These are phyloP conservation scores for Uromyces viciae-fabae DNA, from an alignment of 1,284 basidiomycete species.

Conservation along the genomic window DNA sequence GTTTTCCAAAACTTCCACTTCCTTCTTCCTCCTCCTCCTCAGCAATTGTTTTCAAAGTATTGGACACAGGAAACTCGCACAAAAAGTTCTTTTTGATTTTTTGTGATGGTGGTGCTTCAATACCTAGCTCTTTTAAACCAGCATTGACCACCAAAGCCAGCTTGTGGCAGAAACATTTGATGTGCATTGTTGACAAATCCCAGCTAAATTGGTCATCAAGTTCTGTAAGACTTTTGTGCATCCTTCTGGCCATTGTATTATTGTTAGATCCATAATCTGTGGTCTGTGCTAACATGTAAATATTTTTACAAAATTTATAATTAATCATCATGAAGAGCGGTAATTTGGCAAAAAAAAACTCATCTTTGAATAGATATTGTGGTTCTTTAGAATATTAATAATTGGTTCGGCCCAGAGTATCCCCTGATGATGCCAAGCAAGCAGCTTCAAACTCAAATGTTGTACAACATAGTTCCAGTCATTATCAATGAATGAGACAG, in stretches of 20 bases:
- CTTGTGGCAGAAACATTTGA: not conserved
- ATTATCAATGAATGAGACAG: not conserved
- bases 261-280: slow-evolving; percentile 6
- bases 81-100: not conserved
- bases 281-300: not conserved
- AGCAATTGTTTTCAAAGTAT: not conserved
- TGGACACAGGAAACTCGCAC: not conserved
- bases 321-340: not conserved
- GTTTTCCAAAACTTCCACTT: not conserved
- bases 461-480: not conserved
- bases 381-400: not conserved
- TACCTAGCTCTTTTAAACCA: not conserved
- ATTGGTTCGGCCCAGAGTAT: not conserved
- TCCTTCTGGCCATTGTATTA: not conserved
- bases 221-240: not conserved
- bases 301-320: not conserved
- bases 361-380: not conserved
- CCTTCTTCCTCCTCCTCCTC: slow-evolving; percentile 4
- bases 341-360: not conserved
- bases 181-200: not conserved
- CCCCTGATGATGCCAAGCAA: slow-evolving; percentile 1
- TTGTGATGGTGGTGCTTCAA: not conserved
- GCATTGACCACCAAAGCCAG: slow-evolving; percentile 13
- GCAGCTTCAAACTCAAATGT: not conserved
- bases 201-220: not conserved